Evolutionary conservation across 768 basidiomycete species (phyloP), one percentile per base, ranked within the genome.

Genomic region (Agaricus subrufescens): DNA sequence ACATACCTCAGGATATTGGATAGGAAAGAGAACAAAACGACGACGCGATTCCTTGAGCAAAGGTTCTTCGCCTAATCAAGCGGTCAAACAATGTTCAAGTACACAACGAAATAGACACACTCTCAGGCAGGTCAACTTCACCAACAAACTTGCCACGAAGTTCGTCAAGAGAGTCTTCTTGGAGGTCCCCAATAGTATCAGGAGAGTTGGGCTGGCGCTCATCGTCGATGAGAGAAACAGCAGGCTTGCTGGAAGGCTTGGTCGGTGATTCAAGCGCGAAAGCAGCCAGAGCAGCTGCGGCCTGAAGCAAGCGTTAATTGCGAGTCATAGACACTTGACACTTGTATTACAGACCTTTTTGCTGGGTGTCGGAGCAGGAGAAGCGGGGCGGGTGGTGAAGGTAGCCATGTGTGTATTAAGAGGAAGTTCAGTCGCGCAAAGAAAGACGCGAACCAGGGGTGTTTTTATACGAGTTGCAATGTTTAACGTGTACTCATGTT

Each of bases 11-110:
- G 87, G 80, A 65, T 94, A 96, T 67, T 95, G 89, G 58, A 98
- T 97, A 3, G 96, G 95, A 69, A 96, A 98, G 10, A 98, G 75
- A 3, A 97, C 93, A 62, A 98, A 96, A 25, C 95, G 85, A 54
- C 85, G 84, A 60, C 82, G 85, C 0, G 89, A 87, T 60, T 85
- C 84, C 66, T 84, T 89, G 52, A 97, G 76, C 2, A 98, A 75
- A 27, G 94, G 94, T 65, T 97, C 94, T 54, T 91, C 84, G 52
- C 77, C 84, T 87, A 6, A 11, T 34, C 7, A 34, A 34, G 11
- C 11, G 34, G 7, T 34, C 3, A 34, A 34, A 34, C 34, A 34
- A 6, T 34, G 34, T 63, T 8, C 23, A 59, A 2, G 12, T 23
- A 30, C 42, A 61, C 37, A 59, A 83, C 15, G n/a, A 25, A 45